Percentiles rank a stretch among this genome's conserved stretches.
These are phyloP conservation scores for Saccharomycopsis sp. DNA, from an alignment of 805 yeast species.

Conservation along the genomic window DNA sequence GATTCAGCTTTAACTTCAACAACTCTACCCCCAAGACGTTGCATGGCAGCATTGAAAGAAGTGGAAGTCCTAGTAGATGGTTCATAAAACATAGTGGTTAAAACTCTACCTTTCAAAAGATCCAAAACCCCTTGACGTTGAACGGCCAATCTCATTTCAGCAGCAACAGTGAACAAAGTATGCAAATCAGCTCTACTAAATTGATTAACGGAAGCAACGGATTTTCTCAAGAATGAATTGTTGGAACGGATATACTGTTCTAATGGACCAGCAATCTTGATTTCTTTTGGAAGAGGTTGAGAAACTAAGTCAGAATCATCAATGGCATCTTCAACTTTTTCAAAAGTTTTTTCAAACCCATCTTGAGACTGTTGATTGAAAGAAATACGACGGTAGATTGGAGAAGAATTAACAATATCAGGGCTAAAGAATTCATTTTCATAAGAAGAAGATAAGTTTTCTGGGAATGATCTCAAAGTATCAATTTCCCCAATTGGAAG, in stretches of 20 bases:
- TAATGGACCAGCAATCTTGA: constrained; percentile 72
- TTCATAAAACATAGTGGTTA: constrained; percentile 94
- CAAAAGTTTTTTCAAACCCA: constrained; percentile 22
- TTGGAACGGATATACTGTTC: constrained; percentile 64
- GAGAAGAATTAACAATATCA: constrained; percentile 5
- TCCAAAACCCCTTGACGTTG: constrained; percentile 94
- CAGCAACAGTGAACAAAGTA: constrained; percentile 90
- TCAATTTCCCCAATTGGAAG: constrained; percentile 17
- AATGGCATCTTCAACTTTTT: constrained; percentile 36
- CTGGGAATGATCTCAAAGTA: constrained; percentile 16
- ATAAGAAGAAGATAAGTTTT: constrained; percentile 6
- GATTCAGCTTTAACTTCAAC: constrained; percentile 75
- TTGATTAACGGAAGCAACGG: constrained; percentile 81
- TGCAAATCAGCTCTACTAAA: constrained; percentile 84
- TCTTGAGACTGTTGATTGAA: constrained; percentile 10
- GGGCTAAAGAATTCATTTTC: constrained; percentile 19
- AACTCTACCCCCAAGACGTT: constrained; percentile 97
- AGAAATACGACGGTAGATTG: constrained; percentile 13
- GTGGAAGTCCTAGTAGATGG: constrained; percentile 97
- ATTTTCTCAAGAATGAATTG: constrained; percentile 85
- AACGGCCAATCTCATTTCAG: constrained; percentile 93
- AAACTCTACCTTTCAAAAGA: constrained; percentile 76
- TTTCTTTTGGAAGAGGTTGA: constrained; percentile 60
- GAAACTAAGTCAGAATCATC: constrained; percentile 65
- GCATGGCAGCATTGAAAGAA: constrained; percentile 99